These are phyloP conservation scores for Teunomyces kruisii DNA, from an alignment of 805 yeast genomes.

Conservation along the genomic window DNA sequence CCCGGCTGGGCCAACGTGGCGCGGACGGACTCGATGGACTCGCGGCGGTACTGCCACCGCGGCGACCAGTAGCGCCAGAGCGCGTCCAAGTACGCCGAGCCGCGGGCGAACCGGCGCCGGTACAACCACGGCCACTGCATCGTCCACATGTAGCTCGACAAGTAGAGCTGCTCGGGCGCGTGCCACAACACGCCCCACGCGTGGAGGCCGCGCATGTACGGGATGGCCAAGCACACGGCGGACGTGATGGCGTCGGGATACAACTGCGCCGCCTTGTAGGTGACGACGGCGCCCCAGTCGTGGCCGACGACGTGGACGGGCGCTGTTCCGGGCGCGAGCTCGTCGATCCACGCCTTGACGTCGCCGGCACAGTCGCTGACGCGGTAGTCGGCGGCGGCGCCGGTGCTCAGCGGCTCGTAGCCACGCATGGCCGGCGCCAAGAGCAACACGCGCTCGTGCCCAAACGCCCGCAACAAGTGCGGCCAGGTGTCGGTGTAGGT, in stretches of 20 bases:
- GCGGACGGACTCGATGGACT: slow-evolving; percentile 27
- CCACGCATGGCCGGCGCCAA: slow-evolving; percentile 40
- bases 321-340: slow-evolving; percentile 14
- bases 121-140: slow-evolving; percentile 34
- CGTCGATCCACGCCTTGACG: slow-evolving; percentile 30
- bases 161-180: slow-evolving; percentile 35
- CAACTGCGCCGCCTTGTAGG: slow-evolving; percentile 32
- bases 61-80: slow-evolving; percentile 44
- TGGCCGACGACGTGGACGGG: slow-evolving; percentile 43
- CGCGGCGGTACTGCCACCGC: slow-evolving; percentile 28
- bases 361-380: slow-evolving; percentile 33
- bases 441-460: slow-evolving; percentile 17
- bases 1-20: slow-evolving; percentile 24
- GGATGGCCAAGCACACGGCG: slow-evolving; percentile 39
- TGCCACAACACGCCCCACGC: slow-evolving; percentile 27
- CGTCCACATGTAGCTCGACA: slow-evolving; percentile 35
- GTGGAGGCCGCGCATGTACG: slow-evolving; percentile 29
- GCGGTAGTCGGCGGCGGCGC: slow-evolving; percentile 22
- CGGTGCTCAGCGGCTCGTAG: slow-evolving; percentile 34
- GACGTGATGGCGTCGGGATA: slow-evolving; percentile 36
- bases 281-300: slow-evolving; percentile 45
- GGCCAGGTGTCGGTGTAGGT: slow-evolving; percentile 27
- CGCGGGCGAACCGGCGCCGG: slow-evolving; percentile 17
- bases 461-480: slow-evolving; percentile 15
- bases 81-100: slow-evolving; percentile 24